A percentile compares a stretch with the other conserved stretches of the same genome.
Conservation (phyloP, 768 basidiomycete genomes). For the Clavaria fumosa region DNA sequence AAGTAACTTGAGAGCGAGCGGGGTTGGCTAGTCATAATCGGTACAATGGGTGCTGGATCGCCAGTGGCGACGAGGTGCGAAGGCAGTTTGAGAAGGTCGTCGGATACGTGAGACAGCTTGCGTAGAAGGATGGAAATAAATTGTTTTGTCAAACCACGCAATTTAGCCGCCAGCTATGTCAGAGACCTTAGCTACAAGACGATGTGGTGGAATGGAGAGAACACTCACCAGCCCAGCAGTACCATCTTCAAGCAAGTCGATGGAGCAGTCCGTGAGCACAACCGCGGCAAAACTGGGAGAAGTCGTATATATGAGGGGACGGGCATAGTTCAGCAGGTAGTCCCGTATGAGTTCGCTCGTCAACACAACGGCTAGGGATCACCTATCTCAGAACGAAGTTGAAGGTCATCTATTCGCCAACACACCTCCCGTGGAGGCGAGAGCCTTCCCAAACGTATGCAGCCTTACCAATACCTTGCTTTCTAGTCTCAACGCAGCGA, state of each 20-base stretch:
- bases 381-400: neutral
- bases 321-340: constrained; percentile 85
- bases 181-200: too few relatives aligned
- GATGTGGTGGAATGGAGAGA: too few relatives aligned
- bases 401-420: constrained; percentile 8
- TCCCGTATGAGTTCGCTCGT: constrained; percentile 57
- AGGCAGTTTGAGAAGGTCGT: constrained; percentile 5
- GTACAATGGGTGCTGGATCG: constrained; percentile 66
- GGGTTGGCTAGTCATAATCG: constrained; percentile 63
- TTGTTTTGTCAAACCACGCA: too few relatives aligned
- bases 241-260: constrained; percentile 62
- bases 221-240: constrained; percentile 40
- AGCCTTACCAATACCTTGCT: constrained; percentile 58
- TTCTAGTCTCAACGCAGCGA: constrained; percentile 54
- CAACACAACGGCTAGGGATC: constrained; percentile 52
- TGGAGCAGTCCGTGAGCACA: constrained; percentile 58
- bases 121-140: too few relatives aligned
- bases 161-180: too few relatives aligned
- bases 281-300: constrained; percentile 65
- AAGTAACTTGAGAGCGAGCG: constrained; percentile 65
- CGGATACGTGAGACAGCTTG: too few relatives aligned
- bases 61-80: constrained; percentile 5
- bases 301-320: constrained; percentile 86
- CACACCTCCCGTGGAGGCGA: constrained; percentile 76
- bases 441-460: constrained; percentile 88